Percentiles rank a stretch among this genome's conserved stretches.
phyloP scores from a whole-genome alignment of 1,284 basidiomycete genomes.

The Rhodotorula sp. region DNA sequence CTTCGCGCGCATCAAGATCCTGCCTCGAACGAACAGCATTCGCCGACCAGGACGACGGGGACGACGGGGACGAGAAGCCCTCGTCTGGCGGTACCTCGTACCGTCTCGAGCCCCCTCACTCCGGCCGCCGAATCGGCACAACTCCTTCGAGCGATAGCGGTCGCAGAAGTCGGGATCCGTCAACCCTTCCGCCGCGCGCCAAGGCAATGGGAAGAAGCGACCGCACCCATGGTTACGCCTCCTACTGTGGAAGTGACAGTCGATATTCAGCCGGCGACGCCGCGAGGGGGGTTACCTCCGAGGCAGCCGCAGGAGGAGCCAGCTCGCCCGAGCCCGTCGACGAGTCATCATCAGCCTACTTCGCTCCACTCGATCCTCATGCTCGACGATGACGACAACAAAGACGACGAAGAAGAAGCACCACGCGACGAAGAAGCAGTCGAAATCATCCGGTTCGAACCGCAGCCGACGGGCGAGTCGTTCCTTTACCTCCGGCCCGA shows the following conservation, averaged over 20 bases:
- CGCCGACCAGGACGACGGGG: not conserved
- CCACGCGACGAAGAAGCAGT: not conserved
- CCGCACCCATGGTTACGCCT: not conserved
- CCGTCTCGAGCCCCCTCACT: not conserved
- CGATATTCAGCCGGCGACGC: slow-evolving; percentile 3
- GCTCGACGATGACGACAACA: not conserved
- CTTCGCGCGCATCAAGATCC: not conserved
- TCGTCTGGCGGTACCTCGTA: not conserved
- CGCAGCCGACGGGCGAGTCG: not conserved
- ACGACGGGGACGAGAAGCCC: too few species aligned
- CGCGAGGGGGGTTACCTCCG: not conserved
- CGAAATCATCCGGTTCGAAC: not conserved
- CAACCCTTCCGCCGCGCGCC: not conserved
- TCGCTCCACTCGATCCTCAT: slow-evolving; percentile 11
- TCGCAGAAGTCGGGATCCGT: slow-evolving; percentile 5
- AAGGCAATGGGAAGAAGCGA: too few species aligned
- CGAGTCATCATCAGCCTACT: not conserved
- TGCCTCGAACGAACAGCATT: too few species aligned
- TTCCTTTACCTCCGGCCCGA: not conserved
- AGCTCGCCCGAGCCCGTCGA: not conserved
- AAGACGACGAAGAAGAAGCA: not conserved
- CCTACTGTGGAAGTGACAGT: not conserved
- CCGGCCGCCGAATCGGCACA: not conserved
- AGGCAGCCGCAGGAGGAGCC: not conserved
- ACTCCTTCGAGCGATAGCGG: not conserved